phyloP scores from a whole-genome alignment of 2,329 filamentous ascomycete species.

The Purpureocillium takamizusanense region DNA sequence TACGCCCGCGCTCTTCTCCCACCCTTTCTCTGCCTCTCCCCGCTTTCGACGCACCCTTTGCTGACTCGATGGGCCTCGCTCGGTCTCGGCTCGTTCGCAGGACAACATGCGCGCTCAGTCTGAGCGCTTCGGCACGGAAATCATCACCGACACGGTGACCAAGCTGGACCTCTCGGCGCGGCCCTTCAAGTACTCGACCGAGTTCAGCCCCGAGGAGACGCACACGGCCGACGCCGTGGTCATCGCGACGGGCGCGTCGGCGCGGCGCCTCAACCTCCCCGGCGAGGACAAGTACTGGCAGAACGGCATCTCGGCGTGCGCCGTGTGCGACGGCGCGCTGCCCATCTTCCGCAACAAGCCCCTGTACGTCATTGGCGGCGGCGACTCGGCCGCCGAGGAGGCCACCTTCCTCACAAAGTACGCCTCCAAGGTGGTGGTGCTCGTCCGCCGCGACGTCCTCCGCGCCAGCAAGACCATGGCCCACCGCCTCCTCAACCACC shows the following conservation, averaged over 20 bases:
- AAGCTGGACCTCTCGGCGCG: conserved; percentile 75
- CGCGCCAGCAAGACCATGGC: conserved; percentile 91
- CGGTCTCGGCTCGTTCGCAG: no score
- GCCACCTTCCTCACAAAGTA: conserved; percentile 97
- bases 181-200: conserved; percentile 90
- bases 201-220: conserved; percentile 73
- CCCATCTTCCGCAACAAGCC: conserved; percentile 97
- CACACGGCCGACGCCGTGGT: conserved; percentile 90
- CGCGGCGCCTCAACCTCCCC: conserved; percentile 68
- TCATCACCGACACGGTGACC: conserved; percentile 86
- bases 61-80: neutral
- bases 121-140: conserved; percentile 81
- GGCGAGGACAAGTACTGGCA: conserved; percentile 98
- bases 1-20: conserved; percentile 19
- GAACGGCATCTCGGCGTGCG: conserved; percentile 90
- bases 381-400: conserved; percentile 95
- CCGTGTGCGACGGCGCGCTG: conserved; percentile 92
- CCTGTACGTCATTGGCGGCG: conserved; percentile 89
- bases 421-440: conserved; percentile 85
- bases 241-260: conserved; percentile 90
- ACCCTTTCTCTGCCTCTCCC: neutral
- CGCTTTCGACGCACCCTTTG: no score
- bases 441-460: conserved; percentile 80
- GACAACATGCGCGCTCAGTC: conserved; percentile 92
- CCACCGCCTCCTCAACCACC: conserved; percentile 68